phyloP scores from a whole-genome alignment of 306 rosid species.

The Pyrus communis region DNA sequence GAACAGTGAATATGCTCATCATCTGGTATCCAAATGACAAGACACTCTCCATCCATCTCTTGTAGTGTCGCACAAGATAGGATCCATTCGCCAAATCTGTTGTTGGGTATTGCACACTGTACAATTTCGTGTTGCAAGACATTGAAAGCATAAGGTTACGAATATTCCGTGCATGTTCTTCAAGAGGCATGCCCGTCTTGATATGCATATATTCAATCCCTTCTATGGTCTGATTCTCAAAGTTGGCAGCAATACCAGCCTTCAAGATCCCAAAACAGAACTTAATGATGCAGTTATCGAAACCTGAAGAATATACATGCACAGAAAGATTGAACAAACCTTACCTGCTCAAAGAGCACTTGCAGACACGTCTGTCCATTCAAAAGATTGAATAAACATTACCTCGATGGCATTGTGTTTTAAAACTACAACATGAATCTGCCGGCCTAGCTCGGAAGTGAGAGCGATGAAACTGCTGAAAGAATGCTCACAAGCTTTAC shows the following conservation, averaged over 20 bases:
- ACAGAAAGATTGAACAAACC: not conserved
- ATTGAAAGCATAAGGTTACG: constrained; percentile 52
- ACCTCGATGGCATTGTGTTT: constrained; percentile 41
- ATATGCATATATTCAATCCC: constrained; percentile 30
- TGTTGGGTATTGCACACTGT: constrained; percentile 35
- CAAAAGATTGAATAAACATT: not conserved
- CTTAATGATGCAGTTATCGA: not conserved
- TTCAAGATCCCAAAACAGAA: constrained; percentile 14
- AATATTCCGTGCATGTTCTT: constrained; percentile 50
- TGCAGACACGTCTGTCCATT: constrained; percentile 36
- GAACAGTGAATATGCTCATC: constrained; percentile 51
- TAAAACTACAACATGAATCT: constrained; percentile 59
- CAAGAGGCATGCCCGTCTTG: constrained; percentile 62
- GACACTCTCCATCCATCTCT: constrained; percentile 51
- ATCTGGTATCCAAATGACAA: constrained; percentile 45
- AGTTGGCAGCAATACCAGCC: constrained; percentile 30
- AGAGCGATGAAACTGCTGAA: constrained; percentile 61
- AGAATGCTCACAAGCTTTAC: constrained; percentile 72
- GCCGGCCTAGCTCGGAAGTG: constrained; percentile 45
- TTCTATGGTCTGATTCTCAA: constrained; percentile 28
- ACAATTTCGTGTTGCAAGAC: constrained; percentile 44
- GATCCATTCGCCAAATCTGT: constrained; percentile 52
- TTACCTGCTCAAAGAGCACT: constrained; percentile 58
- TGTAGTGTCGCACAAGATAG: constrained; percentile 44
- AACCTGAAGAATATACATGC: not conserved